phyloP scores from a whole-genome alignment of 2,329 filamentous ascomycete species.

The Fusarium haematococcum region DNA sequence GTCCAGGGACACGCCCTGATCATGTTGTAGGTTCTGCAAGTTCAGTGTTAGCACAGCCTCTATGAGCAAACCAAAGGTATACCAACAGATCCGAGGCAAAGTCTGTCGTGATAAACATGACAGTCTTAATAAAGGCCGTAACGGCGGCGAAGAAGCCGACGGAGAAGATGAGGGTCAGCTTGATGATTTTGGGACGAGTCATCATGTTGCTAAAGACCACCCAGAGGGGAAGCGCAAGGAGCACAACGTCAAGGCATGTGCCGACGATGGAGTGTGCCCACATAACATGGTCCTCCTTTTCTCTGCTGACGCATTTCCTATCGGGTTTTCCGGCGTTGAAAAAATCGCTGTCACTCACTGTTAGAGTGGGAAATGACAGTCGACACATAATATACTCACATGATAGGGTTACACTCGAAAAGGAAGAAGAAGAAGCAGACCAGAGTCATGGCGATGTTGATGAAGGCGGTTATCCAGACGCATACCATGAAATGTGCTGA shows the following conservation, averaged over 20 bases:
- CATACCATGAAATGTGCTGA: slow-evolving; percentile 30
- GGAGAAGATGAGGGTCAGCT: slow-evolving; percentile 52
- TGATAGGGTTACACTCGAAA: slow-evolving; percentile 33
- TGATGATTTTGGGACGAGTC: slow-evolving; percentile 48
- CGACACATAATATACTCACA: slow-evolving; percentile 8
- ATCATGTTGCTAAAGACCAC: slow-evolving; percentile 52
- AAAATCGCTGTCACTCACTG: background rate
- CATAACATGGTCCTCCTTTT: background rate
- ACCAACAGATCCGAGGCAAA: slow-evolving; percentile 49
- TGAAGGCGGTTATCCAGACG: slow-evolving; percentile 21
- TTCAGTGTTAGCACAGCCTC: background rate
- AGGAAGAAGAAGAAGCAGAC: slow-evolving; percentile 38
- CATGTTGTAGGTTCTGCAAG: slow-evolving; percentile 52
- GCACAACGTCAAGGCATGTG: slow-evolving; percentile 49
- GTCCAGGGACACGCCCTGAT: slow-evolving; percentile 53
- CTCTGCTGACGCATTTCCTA: background rate
- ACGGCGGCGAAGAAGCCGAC: slow-evolving; percentile 53
- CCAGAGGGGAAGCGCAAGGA: slow-evolving; percentile 53
- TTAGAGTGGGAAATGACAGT: background rate
- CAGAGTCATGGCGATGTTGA: slow-evolving; percentile 24
- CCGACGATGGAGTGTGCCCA: slow-evolving; percentile 45
- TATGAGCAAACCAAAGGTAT: background rate
- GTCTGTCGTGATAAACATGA: slow-evolving; percentile 48
- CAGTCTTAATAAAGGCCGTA: slow-evolving; percentile 54
- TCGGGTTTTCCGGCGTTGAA: background rate